Conservation (phyloP, 164 flowering plant genomes). For the Echeveria elegans region DNA sequence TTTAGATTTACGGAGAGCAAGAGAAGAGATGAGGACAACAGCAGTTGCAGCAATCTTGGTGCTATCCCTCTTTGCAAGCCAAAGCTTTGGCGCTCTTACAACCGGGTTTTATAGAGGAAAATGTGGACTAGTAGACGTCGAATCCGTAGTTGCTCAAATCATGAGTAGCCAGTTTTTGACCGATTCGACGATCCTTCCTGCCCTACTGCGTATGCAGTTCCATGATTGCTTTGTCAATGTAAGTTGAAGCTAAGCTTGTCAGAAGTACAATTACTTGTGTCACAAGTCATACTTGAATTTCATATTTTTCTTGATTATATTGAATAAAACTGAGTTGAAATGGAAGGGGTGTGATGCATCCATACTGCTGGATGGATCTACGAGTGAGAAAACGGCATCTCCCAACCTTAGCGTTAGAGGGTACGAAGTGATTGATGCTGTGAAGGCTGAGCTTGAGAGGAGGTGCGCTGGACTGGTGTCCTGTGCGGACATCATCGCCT, state of each 20-base stretch:
- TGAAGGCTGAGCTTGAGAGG: slow-evolving; percentile 32
- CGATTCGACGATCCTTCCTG: too few relatives aligned
- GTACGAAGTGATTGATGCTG: slow-evolving; percentile 35
- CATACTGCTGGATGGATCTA: not conserved
- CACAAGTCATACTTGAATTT: too few relatives aligned
- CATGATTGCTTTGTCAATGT: too few relatives aligned
- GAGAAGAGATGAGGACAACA: not conserved
- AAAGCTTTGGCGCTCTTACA: not conserved
- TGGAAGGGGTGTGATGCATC: slow-evolving; percentile 6
- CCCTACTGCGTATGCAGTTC: too few relatives aligned
- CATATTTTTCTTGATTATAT: too few relatives aligned
- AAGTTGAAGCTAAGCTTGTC: too few relatives aligned
- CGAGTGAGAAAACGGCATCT: slow-evolving; percentile 31
- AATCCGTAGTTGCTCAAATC: not conserved
- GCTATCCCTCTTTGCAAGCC: not conserved
- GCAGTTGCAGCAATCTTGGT: not conserved
- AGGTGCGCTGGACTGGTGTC: not conserved
- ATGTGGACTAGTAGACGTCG: not conserved
- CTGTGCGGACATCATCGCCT: too few relatives aligned
- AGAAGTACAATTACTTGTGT: too few relatives aligned
- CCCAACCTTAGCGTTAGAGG: slow-evolving; percentile 42
- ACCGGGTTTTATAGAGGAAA: not conserved
- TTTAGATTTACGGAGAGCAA: not conserved
- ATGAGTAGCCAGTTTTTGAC: not conserved
- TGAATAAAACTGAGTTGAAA: too few relatives aligned